phyloP scores from a whole-genome alignment of 164 flowering plant species.

The Macadamia tetraphylla region DNA sequence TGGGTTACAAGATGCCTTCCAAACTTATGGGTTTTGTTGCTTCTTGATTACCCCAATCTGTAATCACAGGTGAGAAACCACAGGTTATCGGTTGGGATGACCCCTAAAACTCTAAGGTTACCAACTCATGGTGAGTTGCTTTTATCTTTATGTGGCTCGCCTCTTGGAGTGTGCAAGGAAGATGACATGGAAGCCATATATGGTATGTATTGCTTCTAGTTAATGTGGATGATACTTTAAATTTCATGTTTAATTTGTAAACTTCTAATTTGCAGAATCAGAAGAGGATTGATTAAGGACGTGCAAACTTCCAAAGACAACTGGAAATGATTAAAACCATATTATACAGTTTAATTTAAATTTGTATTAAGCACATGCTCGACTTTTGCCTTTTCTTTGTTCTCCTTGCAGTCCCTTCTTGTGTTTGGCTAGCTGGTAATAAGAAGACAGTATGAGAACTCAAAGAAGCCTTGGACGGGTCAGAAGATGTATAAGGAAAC shows the following conservation, averaged over 20 bases:
- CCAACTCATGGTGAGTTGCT: slow-evolving; percentile 91
- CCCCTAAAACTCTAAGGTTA: slow-evolving; percentile 64
- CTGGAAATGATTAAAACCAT: no score
- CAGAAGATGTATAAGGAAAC: no score
- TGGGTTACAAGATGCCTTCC: slow-evolving; percentile 48
- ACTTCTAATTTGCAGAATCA: slow-evolving; percentile 24
- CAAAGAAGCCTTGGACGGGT: no score
- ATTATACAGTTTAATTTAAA: no score
- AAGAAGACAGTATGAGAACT: no score
- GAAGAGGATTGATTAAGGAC: slow-evolving; percentile 24
- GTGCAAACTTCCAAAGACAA: no score
- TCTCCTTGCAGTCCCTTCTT: no score
- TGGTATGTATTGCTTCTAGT: no score
- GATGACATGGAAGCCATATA: no score
- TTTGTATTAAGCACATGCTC: no score
- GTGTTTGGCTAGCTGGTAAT: no score
- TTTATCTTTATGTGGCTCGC: slow-evolving; percentile 79
- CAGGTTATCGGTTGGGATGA: slow-evolving; percentile 66
- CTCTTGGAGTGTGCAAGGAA: slow-evolving; percentile 19
- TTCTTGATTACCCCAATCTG: not conserved
- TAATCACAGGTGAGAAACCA: slow-evolving; percentile 40
- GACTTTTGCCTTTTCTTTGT: no score
- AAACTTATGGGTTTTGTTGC: slow-evolving; percentile 63
- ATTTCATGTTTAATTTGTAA: slow-evolving; percentile 1
- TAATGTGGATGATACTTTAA: not conserved